These are phyloP conservation scores for Talaromyces pinophilus DNA, from an alignment of 2,329 filamentous ascomycete species.

Conservation along the genomic window DNA sequence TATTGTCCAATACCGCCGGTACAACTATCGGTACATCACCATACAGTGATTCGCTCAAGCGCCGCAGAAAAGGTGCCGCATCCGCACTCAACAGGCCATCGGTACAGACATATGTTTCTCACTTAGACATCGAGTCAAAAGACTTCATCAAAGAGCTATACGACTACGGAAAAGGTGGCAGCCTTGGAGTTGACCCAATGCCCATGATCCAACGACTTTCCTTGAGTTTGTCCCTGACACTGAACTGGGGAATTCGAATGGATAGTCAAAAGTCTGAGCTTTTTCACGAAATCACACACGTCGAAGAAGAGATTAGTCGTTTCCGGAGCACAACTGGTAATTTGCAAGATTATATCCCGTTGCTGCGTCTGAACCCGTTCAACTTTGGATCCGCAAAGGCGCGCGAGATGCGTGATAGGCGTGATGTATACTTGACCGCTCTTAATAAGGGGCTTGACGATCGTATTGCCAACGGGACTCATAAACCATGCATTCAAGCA, in stretches of 20 bases:
- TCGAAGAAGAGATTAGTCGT: not conserved
- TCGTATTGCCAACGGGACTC: not conserved
- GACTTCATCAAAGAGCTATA: conserved; percentile 64
- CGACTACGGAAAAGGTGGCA: conserved; percentile 53
- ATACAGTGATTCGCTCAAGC: conserved; percentile 65
- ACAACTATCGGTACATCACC: conserved; percentile 70
- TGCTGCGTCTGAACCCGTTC: conserved; percentile 63
- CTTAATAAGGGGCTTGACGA: conserved; percentile 62
- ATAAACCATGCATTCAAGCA: not conserved
- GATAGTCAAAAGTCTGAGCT: not conserved
- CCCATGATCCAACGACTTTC: not conserved
- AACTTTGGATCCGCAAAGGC: conserved; percentile 60
- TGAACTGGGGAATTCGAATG: not conserved
- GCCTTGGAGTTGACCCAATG: not conserved
- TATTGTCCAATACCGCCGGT: conserved; percentile 49
- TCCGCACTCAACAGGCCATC: conserved; percentile 66
- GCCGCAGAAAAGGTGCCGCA: conserved; percentile 65
- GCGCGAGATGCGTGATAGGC: conserved; percentile 59
- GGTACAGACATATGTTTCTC: conserved; percentile 62
- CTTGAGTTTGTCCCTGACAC: not conserved
- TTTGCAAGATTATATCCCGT: conserved; percentile 54
- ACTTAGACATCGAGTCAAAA: conserved; percentile 63
- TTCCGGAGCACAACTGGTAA: not conserved
- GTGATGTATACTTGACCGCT: conserved; percentile 61
- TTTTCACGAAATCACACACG: not conserved